Percentiles rank a stretch among this genome's conserved stretches.
Evolutionary conservation across 306 rosid species (phyloP).

Genomic region (Corylus avellana): DNA sequence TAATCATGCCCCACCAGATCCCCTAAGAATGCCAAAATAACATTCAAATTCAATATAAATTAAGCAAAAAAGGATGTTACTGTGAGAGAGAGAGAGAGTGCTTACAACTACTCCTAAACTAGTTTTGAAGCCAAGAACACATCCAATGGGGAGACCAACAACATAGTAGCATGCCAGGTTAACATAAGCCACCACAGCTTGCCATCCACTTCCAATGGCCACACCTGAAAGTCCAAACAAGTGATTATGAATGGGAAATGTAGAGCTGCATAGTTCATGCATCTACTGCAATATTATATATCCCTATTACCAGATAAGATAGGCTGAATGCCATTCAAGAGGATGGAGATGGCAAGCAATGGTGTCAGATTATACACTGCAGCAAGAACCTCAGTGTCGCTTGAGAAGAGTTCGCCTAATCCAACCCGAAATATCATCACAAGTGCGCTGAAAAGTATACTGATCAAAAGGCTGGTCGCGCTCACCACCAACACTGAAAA

Average conservation of each 20-base stretch:
- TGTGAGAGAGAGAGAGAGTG: not conserved
- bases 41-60: not conserved
- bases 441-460: conserved; percentile 44
- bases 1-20: conserved; percentile 77
- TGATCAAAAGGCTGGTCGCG: conserved; percentile 56
- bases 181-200: conserved; percentile 67
- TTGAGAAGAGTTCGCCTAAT: conserved; percentile 61
- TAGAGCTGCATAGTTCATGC: no score
- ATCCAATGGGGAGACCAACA: conserved; percentile 70
- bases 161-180: conserved; percentile 57
- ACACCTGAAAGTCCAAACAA: conserved; percentile 43
- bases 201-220: conserved; percentile 89
- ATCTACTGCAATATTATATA: no score
- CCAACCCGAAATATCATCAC: conserved; percentile 45
- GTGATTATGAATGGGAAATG: no score
- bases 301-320: conserved; percentile 46
- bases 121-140: conserved; percentile 65
- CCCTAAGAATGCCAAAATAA: conserved; percentile 37
- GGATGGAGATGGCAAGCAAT: conserved; percentile 67
- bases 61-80: not conserved
- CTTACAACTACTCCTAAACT: conserved; percentile 60
- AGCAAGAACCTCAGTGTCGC: conserved; percentile 47
- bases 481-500: conserved; percentile 62
- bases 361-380: conserved; percentile 60
- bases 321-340: conserved; percentile 69